Evolutionary conservation across 805 yeast species (phyloP).

Genomic region (Pichia paraexigua): DNA sequence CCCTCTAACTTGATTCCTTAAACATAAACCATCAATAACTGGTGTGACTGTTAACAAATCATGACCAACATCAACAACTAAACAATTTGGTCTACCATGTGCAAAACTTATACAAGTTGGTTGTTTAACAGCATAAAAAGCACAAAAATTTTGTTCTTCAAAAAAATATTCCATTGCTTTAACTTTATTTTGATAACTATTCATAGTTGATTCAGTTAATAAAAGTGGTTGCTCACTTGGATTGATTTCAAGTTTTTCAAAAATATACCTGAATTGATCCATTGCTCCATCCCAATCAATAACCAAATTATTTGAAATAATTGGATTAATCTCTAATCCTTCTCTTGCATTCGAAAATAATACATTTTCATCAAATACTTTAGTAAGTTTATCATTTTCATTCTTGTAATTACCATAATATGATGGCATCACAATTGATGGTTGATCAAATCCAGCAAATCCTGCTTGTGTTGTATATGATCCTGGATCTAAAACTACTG

Average conservation of each 20-base stretch:
- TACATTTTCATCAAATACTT: slow-evolving; percentile 25
- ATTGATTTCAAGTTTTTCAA: slow-evolving; percentile 45
- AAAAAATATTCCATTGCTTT: slow-evolving; percentile 64
- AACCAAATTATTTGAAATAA: slow-evolving; percentile 54
- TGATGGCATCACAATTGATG: slow-evolving; percentile 69
- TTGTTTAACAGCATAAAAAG: slow-evolving; percentile 68
- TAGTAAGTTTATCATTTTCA: neutral
- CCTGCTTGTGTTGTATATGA: slow-evolving; percentile 79
- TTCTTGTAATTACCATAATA: slow-evolving; percentile 37
- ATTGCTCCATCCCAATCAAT: slow-evolving; percentile 81
- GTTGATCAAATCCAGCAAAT: slow-evolving; percentile 87
- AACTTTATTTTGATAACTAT: slow-evolving; percentile 54
- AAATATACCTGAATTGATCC: slow-evolving; percentile 61
- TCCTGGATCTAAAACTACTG: slow-evolving; percentile 89
- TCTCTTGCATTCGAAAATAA: slow-evolving; percentile 37
- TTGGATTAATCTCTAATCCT: slow-evolving; percentile 45
- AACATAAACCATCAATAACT: slow-evolving; percentile 72
- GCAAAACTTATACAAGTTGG: slow-evolving; percentile 89
- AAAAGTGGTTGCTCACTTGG: slow-evolving; percentile 66
- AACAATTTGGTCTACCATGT: slow-evolving; percentile 78
- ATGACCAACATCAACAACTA: slow-evolving; percentile 82
- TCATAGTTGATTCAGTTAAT: slow-evolving; percentile 86
- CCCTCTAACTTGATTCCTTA: slow-evolving; percentile 59
- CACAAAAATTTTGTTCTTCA: slow-evolving; percentile 68
- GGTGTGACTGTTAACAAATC: slow-evolving; percentile 72